Percentiles rank a stretch among this genome's conserved stretches.
Conservation (phyloP, 1,284 basidiomycete species). For the Leccinum cinnamomeum region DNA sequence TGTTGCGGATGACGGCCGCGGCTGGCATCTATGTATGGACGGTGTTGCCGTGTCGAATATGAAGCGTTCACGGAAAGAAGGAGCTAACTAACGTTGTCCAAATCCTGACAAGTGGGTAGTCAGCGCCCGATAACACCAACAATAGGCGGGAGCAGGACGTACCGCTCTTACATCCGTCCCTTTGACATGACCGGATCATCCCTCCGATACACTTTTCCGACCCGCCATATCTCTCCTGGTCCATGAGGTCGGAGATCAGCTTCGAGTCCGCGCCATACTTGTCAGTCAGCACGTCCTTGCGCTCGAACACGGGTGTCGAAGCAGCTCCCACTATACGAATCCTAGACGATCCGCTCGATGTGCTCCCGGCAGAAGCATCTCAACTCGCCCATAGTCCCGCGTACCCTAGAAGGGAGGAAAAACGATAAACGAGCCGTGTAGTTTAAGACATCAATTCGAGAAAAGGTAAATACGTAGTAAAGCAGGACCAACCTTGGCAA, state of each 20-base stretch:
- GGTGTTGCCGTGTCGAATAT: too few species aligned
- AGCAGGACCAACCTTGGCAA: constrained; percentile 63
- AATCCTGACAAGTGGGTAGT: constrained; percentile 58
- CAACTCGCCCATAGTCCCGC: constrained; percentile 90
- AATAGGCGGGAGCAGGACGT: constrained; percentile 31
- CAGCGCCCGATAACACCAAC: background rate
- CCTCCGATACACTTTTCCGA: constrained; percentile 96
- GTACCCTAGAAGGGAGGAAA: constrained; percentile 66
- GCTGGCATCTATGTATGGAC: too few species aligned
- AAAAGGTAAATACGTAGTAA: background rate
- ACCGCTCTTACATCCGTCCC: constrained; percentile 97
- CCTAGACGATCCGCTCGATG: constrained; percentile 88
- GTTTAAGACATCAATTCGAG: background rate
- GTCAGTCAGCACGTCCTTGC: constrained; percentile 92
- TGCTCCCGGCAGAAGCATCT: constrained; percentile 89
- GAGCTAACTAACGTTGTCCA: constrained; percentile 82
- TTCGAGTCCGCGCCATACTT: constrained; percentile 99
- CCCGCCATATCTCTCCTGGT: constrained; percentile 99
- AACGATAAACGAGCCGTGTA: background rate
- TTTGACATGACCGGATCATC: constrained; percentile 99
- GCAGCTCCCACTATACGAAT: constrained; percentile 86
- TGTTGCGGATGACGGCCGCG: too few species aligned
- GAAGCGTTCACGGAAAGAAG: too few species aligned
- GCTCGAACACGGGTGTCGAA: constrained; percentile 99
- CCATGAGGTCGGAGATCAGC: constrained; percentile 96